These are phyloP conservation scores for Globomyces pollinis-pini DNA, from an alignment of 192 early-diverging fungal species.

Conservation along the genomic window DNA sequence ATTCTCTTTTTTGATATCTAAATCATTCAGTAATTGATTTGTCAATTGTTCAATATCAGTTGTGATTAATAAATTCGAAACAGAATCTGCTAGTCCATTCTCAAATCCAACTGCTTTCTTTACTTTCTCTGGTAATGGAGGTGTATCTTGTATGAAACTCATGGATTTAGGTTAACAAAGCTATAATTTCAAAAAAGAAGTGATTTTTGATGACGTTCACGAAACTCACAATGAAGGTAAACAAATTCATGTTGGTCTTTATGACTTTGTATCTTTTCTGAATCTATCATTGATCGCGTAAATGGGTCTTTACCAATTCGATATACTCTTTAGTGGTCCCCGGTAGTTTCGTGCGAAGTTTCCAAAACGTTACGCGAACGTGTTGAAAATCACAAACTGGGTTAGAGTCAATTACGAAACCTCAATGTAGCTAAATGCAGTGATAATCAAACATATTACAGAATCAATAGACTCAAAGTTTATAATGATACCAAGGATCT, in stretches of 20 bases:
- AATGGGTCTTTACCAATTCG: too few species aligned
- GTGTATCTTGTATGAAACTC: neutral
- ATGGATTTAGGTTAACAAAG: neutral
- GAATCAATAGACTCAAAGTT: too few species aligned
- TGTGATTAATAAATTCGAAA: neutral
- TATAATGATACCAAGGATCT: too few species aligned
- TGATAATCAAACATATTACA: too few species aligned
- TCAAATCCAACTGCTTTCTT: neutral
- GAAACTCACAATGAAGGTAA: neutral
- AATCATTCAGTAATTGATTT: neutral
- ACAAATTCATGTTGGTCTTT: neutral
- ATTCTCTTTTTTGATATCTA: neutral
- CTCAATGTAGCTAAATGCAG: too few species aligned
- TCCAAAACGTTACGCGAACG: too few species aligned
- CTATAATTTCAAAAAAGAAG: neutral
- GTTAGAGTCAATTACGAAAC: too few species aligned
- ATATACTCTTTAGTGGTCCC: too few species aligned
- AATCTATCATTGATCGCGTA: neutral
- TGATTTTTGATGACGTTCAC: neutral
- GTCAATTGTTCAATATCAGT: neutral
- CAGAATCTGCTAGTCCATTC: neutral
- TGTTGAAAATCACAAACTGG: too few species aligned
- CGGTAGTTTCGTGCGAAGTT: too few species aligned
- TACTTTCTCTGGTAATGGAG: constrained; percentile 3
- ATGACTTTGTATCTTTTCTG: neutral